Conservation (phyloP, 1,284 basidiomycete genomes). For the Heterobasidion occidentale region DNA sequence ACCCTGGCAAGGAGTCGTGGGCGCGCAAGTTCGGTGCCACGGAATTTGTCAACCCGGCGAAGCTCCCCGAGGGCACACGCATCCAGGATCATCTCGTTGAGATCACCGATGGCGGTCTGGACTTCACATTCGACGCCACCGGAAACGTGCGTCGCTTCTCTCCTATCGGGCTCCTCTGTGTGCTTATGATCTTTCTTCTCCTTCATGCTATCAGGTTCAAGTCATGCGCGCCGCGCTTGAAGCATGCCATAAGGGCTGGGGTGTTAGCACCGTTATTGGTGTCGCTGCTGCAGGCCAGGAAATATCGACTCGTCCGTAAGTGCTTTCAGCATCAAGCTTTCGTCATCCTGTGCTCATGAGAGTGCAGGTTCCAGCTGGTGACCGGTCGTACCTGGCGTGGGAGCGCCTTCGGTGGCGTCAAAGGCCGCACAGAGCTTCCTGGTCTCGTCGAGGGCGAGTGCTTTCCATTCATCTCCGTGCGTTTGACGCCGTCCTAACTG, state of each 20-base stretch:
- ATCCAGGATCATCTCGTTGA: conserved; percentile 90
- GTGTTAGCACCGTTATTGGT: conserved; percentile 91
- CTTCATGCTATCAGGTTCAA: conserved; percentile 42
- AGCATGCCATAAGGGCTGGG: conserved; percentile 99
- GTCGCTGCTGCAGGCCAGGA: conserved; percentile 96
- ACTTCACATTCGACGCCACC: conserved; percentile 96
- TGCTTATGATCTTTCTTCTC: conserved; percentile 2
- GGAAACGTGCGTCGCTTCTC: conserved; percentile 63
- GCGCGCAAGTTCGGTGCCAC: conserved; percentile 95
- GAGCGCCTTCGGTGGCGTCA: conserved; percentile 95
- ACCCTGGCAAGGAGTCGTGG: conserved; percentile 82
- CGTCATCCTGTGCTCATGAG: not conserved
- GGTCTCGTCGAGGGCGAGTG: conserved; percentile 73
- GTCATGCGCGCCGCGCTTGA: conserved; percentile 97
- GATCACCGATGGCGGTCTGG: conserved; percentile 93
- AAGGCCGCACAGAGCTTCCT: conserved; percentile 92
- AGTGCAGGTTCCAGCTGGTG: conserved; percentile 66
- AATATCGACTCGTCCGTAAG: conserved; percentile 91
- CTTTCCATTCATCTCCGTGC: not conserved
- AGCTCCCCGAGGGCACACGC: conserved; percentile 69
- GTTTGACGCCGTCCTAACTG: not conserved
- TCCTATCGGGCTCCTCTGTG: not conserved
- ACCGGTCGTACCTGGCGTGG: conserved; percentile 97
- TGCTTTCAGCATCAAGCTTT: conserved; percentile 12
- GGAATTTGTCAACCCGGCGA: conserved; percentile 86